These are phyloP conservation scores for Psilocybe sp. DNA, from an alignment of 768 basidiomycete species.

Conservation along the genomic window DNA sequence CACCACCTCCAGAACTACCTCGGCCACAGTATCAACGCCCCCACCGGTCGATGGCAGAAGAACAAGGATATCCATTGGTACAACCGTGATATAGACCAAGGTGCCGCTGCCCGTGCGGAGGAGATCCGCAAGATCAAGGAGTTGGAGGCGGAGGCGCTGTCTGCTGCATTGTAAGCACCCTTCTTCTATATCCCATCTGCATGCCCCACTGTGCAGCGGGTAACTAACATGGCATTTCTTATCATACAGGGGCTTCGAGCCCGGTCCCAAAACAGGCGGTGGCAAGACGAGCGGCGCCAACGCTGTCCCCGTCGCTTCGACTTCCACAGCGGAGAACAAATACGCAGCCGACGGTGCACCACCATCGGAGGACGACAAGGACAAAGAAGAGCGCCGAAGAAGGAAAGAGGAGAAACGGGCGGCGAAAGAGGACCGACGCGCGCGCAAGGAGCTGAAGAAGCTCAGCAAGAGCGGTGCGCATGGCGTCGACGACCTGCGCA, in stretches of 20 bases:
- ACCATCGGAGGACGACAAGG: slow-evolving; percentile 18
- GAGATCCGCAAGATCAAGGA: slow-evolving; percentile 86
- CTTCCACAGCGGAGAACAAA: slow-evolving; percentile 17
- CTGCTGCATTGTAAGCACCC: slow-evolving; percentile 64
- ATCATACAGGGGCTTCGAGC: slow-evolving; percentile 77
- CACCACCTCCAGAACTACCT: slow-evolving; percentile 73
- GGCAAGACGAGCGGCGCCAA: slow-evolving; percentile 19
- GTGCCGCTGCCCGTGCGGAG: slow-evolving; percentile 51
- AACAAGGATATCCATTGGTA: slow-evolving; percentile 99
- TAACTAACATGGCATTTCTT: too few species aligned
- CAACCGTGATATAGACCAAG: slow-evolving; percentile 52
- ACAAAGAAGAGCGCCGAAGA: slow-evolving; percentile 44
- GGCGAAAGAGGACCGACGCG: slow-evolving; percentile 59
- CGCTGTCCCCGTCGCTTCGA: slow-evolving; percentile 18
- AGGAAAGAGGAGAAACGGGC: slow-evolving; percentile 41
- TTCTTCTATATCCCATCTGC: slow-evolving; percentile 13
- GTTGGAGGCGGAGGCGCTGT: slow-evolving; percentile 84
- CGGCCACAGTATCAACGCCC: slow-evolving; percentile 92
- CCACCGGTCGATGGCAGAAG: slow-evolving; percentile 95
- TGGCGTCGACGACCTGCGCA: slow-evolving; percentile 15
- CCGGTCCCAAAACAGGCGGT: slow-evolving; percentile 38
- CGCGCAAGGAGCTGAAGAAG: slow-evolving; percentile 48
- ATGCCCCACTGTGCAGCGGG: too few species aligned
- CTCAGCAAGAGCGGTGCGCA: slow-evolving; percentile 31
- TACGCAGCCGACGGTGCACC: slow-evolving; percentile 20